Base-by-base conservation (phyloP, 208 protist species). In the Phytomonas sp. region DNA sequence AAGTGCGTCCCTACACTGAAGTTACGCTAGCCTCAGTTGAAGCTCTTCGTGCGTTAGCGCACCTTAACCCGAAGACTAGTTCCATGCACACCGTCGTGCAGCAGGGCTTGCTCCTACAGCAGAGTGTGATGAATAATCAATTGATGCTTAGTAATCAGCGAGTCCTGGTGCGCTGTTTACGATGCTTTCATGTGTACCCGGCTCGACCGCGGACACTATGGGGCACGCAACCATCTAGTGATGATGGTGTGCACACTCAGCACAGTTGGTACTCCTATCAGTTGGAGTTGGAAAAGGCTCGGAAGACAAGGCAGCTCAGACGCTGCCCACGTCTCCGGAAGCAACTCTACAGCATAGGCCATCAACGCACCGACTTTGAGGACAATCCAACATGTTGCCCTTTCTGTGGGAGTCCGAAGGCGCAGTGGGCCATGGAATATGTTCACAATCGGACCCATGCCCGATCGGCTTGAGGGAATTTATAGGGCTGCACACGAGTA, bases 401-500 rank as follows among this genome's bases (percentile, higher is more conserved):
- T 4, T 34, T 76, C 46, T 94, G 89, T 60, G 63, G 77, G 29
- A 92, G 89, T 60, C 32, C 71, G 0, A 87, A 79, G 66, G 86
- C 83, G 11, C 89, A 94, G 69, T 94, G 89, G 86, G 73, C 85
- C 73, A 85, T 92, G 80, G 89, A 94, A 78, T 94, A 92, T 59
- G 84, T 94, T 33, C 89, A 94, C 67, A 75, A 91, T 67, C 72
- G 81, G 74, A 89, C 85, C 2, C 89, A 94, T 65, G 70, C 65
- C n/a, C 77, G 70, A 68, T 28, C 30, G 15, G 74, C 62, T 68
- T 62, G 53, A 51, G 46, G 28, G 32, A 60, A 28, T 32, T 37
- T 37, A n/a, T 28, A 29, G 31, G 13, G 26, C 7, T 26, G 4
- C 13, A 6, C 30, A 23, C 60, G n/a, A 56, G 37, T 23, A 65